A percentile compares a stretch with the other conserved stretches of the same genome.
phyloP scores from a whole-genome alignment of 163 green algal genomes.

The Scenedesmus sp. region DNA sequence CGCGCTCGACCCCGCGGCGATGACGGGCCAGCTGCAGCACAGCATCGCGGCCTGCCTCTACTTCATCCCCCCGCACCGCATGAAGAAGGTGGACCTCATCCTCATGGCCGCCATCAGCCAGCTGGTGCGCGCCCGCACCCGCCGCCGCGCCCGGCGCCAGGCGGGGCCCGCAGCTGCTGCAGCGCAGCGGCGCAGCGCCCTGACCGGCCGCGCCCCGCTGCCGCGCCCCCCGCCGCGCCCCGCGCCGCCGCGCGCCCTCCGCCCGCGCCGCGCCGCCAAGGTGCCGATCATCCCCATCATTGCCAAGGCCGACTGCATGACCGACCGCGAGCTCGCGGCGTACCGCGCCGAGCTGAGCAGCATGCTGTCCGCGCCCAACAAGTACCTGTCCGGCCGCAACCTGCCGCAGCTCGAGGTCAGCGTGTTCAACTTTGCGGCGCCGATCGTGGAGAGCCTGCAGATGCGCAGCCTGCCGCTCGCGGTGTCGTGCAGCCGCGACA shows the following conservation, averaged over 20 bases:
- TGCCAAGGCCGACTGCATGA: conserved; percentile 44
- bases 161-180: too few species aligned
- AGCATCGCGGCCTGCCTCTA: conserved; percentile 32
- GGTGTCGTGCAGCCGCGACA: conserved; percentile 13
- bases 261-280: too few species aligned
- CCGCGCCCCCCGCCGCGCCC: too few species aligned
- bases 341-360: conserved; percentile 24
- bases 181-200: too few species aligned
- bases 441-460: conserved; percentile 18
- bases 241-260: too few species aligned
- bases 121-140: too few species aligned
- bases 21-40: conserved; percentile 45
- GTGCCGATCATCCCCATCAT: conserved; percentile 41
- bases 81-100: conserved; percentile 46
- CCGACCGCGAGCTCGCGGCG: conserved; percentile 8
- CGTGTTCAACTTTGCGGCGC: conserved; percentile 37
- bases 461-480: conserved; percentile 22
- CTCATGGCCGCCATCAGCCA: conserved; percentile 32
- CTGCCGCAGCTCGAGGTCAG: conserved; percentile 35
- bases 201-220: too few species aligned
- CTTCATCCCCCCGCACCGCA: conserved; percentile 29
- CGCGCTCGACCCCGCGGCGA: conserved; percentile 23
- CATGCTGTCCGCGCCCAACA: conserved; percentile 9
- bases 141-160: too few species aligned
- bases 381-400: not conserved